phyloP scores from a whole-genome alignment of 805 yeast species.

The Barnettozyma sucrosica region DNA sequence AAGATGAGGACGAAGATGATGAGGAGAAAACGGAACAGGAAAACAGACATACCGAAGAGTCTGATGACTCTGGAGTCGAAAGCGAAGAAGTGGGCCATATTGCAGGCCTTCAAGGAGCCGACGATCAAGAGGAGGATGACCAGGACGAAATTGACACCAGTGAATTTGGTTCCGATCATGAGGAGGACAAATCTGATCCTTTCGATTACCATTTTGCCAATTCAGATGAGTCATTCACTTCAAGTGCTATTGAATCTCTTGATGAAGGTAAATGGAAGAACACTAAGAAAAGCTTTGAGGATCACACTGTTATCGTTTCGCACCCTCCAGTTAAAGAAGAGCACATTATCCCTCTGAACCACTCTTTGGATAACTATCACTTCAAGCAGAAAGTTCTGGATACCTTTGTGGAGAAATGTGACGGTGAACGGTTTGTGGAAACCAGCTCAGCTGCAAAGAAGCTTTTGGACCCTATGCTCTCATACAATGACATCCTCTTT shows the following conservation, averaged over 20 bases:
- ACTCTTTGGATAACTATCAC: slow-evolving; percentile 31
- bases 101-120: slow-evolving; percentile 20
- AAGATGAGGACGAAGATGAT: slow-evolving; percentile 11
- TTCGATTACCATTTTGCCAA: slow-evolving; percentile 71
- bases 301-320: slow-evolving; percentile 20
- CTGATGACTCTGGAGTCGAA: slow-evolving; percentile 27
- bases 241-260: slow-evolving; percentile 31
- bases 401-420: slow-evolving; percentile 19
- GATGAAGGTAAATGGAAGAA: slow-evolving; percentile 20
- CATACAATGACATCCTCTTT: slow-evolving; percentile 64
- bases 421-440: slow-evolving; percentile 18
- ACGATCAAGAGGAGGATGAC: slow-evolving; percentile 19
- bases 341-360: slow-evolving; percentile 16
- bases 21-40: slow-evolving; percentile 14
- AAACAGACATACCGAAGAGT: slow-evolving; percentile 21
- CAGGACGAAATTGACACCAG: slow-evolving; percentile 27
- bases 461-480: slow-evolving; percentile 59
- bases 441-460: slow-evolving; percentile 42
- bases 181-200: slow-evolving; percentile 53
- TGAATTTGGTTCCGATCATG: slow-evolving; percentile 26
- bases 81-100: slow-evolving; percentile 25
- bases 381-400: slow-evolving; percentile 40
- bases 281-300: slow-evolving; percentile 18
- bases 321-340: slow-evolving; percentile 22
- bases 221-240: slow-evolving; percentile 31